phyloP scores from a whole-genome alignment of 1,284 basidiomycete genomes.

The Heterobasidion occidentale region DNA sequence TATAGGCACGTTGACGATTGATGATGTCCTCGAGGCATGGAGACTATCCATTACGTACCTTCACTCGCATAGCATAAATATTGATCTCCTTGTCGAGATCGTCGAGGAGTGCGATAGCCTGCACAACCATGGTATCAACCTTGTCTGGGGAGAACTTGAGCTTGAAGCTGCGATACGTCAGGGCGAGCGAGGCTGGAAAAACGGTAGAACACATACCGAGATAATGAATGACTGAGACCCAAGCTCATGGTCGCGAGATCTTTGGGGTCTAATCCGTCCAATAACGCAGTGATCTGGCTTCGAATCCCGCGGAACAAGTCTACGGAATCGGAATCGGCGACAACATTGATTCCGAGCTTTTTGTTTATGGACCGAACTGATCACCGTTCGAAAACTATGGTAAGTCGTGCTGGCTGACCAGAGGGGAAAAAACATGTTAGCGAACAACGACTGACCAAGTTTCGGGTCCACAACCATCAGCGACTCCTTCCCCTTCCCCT shows the following conservation, averaged over 20 bases:
- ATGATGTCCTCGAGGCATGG: slow-evolving; percentile 1
- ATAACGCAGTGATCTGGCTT: slow-evolving; percentile 77
- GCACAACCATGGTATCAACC: slow-evolving; percentile 99
- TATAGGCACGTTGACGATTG: slow-evolving; percentile 22
- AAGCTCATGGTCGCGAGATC: slow-evolving; percentile 97
- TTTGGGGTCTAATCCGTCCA: slow-evolving; percentile 90
- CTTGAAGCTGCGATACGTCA: slow-evolving; percentile 68
- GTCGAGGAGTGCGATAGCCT: slow-evolving; percentile 97
- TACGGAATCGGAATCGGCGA: slow-evolving; percentile 53
- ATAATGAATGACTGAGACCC: slow-evolving; percentile 94
- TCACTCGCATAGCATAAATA: slow-evolving; percentile 98
- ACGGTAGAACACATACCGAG: slow-evolving; percentile 44
- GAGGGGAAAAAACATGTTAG: background rate
- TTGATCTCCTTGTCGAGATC: slow-evolving; percentile 99
- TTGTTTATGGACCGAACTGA: slow-evolving; percentile 83
- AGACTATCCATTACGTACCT: slow-evolving; percentile 42
- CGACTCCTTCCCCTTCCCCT: slow-evolving; percentile 85
- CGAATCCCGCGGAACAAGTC: slow-evolving; percentile 98
- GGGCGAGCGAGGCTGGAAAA: background rate
- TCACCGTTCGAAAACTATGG: slow-evolving; percentile 1
- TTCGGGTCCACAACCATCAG: slow-evolving; percentile 87
- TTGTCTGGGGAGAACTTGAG: slow-evolving; percentile 99
- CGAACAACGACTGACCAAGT: slow-evolving; percentile 57
- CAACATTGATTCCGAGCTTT: slow-evolving; percentile 89
- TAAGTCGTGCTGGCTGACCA: background rate